phyloP scores from a whole-genome alignment of 352 stramenopile genomes.

The Pythium myriotylum region DNA sequence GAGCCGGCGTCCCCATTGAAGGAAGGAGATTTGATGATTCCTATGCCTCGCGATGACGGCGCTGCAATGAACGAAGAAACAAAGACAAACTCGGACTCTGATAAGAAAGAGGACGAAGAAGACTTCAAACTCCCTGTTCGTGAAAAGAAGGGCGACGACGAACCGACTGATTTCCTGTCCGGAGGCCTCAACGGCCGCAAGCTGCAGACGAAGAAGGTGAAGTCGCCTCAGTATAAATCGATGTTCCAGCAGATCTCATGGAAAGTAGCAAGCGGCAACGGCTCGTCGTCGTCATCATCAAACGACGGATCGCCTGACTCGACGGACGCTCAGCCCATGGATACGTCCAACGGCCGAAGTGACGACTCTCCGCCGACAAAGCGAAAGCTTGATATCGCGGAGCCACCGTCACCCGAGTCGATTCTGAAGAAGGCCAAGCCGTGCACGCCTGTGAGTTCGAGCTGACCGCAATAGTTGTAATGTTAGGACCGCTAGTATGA shows the following conservation, averaged over 20 bases:
- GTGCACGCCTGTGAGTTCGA: constrained; percentile 66
- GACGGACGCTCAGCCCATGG: constrained; percentile 25
- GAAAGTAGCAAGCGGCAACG: constrained; percentile 33
- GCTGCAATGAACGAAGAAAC: background rate
- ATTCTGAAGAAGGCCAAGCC: constrained; percentile 77
- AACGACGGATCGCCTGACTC: constrained; percentile 26
- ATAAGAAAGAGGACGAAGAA: constrained; percentile 4
- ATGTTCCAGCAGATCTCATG: constrained; percentile 83
- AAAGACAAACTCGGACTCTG: constrained; percentile 1
- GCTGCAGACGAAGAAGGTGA: constrained; percentile 49
- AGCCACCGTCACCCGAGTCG: constrained; percentile 49
- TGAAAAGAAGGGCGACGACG: constrained; percentile 55
- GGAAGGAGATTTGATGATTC: constrained; percentile 38
- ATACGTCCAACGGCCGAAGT: constrained; percentile 9
- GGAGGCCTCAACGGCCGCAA: constrained; percentile 38
- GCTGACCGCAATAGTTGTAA: constrained; percentile 22
- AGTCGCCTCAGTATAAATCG: constrained; percentile 70
- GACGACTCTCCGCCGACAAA: constrained; percentile 42
- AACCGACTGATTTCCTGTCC: constrained; percentile 53
- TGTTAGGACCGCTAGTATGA: constrained; percentile 22
- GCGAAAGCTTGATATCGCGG: constrained; percentile 66
- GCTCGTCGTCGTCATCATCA: constrained; percentile 22
- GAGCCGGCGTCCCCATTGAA: constrained; percentile 34
- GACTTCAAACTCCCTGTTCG: constrained; percentile 69
- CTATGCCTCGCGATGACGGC: constrained; percentile 23